Base-by-base conservation (phyloP, 2,329 filamentous ascomycete species). In the Colletotrichum sp. region DNA sequence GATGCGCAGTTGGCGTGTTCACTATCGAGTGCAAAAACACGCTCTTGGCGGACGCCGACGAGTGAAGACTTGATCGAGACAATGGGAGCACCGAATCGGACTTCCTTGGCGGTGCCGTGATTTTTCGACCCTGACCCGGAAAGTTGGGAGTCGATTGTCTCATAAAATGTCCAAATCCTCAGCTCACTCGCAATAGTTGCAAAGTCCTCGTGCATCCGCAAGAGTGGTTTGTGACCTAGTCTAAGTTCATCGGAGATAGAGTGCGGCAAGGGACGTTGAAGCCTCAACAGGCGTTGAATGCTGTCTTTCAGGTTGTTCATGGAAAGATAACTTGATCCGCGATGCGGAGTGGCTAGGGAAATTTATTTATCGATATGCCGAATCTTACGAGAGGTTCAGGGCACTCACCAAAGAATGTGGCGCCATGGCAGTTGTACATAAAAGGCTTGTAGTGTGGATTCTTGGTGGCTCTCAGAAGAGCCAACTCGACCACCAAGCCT, bases 91-190 rank as follows among this genome's bases (percentile, higher is more conserved):
- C 89, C 90, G 74, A 93, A 92, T 78, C 90, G 90, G 4, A 92
- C 86, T 70, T 89, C 88, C 6, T 84, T 82, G 1, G 81, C 80
- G 5, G 84, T 80, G 0, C 82, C 79, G 55, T 82, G 81, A 12
- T 65, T 83, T 80, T 8, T 84, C 6, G 81, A 80, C 1, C 84
- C 85, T 3, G 84, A 80, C 1, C 88, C 88, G 0, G 89, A 89
- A 6, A 93, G 84, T 1, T 88, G 87, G 1, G 91, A 92, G 80
- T 93, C 91, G 9, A 91, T 87, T 0, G 90, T 93, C 79, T 93
- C 92, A 75, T 93, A 91, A 55, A 93, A 90, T 0, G 91, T 92
- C 91, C 91, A 93, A 15, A 93, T 85, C 8, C 88, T 89, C 67
- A 93, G 85, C 72, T 93, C 92, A 44, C 89, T 89, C 0, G 90